A percentile compares a stretch with the other conserved stretches of the same genome.
phyloP scores from a whole-genome alignment of 2,329 filamentous ascomycete species.

The Trichoderma oligosporum region DNA sequence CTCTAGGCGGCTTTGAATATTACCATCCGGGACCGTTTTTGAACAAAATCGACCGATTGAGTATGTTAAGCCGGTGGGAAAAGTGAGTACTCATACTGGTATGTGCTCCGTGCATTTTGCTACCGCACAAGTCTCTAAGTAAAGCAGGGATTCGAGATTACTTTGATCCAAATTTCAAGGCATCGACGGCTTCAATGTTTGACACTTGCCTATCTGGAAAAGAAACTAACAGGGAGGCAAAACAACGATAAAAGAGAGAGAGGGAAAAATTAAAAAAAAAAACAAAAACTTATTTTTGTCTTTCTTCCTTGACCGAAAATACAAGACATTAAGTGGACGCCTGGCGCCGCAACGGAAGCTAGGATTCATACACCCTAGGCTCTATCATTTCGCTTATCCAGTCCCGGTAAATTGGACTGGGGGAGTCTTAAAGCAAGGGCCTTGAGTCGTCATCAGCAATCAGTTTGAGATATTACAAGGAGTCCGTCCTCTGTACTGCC shows the following conservation, averaged over 20 bases:
- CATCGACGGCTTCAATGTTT: constrained; percentile 13
- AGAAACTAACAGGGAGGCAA: constrained; percentile 12
- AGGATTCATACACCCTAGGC: constrained; percentile 27
- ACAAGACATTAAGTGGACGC: constrained; percentile 11
- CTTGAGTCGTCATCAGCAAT: constrained; percentile 17
- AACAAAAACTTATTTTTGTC: constrained; percentile 3
- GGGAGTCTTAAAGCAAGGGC: constrained; percentile 15
- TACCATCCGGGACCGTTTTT: neutral
- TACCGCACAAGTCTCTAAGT: constrained; percentile 9
- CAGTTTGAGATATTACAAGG: neutral
- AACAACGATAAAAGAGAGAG: neutral
- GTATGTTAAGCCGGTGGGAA: neutral
- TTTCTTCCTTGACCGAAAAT: constrained; percentile 12
- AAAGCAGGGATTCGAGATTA: constrained; percentile 15
- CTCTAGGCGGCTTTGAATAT: neutral
- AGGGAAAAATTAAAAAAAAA: neutral
- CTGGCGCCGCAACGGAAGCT: constrained; percentile 14
- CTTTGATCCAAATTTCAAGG: constrained; percentile 10
- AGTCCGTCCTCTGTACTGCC: neutral
- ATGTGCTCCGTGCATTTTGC: constrained; percentile 9
- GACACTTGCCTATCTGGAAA: constrained; percentile 11
- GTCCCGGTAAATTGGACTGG: constrained; percentile 35
- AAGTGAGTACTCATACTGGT: neutral
- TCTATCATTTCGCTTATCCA: constrained; percentile 36
- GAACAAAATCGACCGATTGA: no score